Percentiles rank a stretch among this genome's conserved stretches.
phyloP scores from a whole-genome alignment of 305 asterid species.

The Solanum chacoense region DNA sequence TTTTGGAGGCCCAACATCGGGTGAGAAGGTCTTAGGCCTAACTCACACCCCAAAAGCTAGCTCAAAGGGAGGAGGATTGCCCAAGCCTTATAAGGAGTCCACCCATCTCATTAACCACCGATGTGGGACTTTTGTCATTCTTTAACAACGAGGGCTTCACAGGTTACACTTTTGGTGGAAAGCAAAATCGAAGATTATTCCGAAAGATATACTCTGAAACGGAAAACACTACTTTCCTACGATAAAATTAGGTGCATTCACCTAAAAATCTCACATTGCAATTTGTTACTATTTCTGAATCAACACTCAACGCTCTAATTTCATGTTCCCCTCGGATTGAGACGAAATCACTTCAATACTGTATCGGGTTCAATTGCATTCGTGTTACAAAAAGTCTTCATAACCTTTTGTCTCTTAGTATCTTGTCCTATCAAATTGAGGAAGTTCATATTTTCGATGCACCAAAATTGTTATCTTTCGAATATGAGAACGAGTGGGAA shows the following conservation, averaged over 20 bases:
- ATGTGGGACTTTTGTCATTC: too few relatives aligned
- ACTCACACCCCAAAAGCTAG: too few relatives aligned
- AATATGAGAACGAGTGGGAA: background rate
- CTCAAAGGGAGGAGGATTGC: too few relatives aligned
- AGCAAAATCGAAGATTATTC: background rate
- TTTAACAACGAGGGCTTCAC: background rate
- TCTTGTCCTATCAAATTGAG: background rate
- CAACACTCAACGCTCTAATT: background rate
- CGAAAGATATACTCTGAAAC: background rate
- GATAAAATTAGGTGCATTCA: background rate
- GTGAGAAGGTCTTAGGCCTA: too few relatives aligned
- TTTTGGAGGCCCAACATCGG: too few relatives aligned
- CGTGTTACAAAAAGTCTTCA: background rate
- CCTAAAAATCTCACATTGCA: background rate
- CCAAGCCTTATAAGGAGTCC: too few relatives aligned
- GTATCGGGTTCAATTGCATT: background rate
- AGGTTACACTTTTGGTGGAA: background rate
- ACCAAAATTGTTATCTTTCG: background rate
- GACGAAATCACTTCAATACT: background rate
- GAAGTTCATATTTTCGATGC: background rate
- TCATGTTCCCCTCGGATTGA: background rate
- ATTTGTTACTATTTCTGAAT: background rate
- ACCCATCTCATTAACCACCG: too few relatives aligned
- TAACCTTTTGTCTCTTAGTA: background rate
- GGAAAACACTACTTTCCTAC: background rate